These are phyloP conservation scores for Anthoceros angustus DNA, from an alignment of 225 moss, liverwort and hornwort species.

Conservation along the genomic window DNA sequence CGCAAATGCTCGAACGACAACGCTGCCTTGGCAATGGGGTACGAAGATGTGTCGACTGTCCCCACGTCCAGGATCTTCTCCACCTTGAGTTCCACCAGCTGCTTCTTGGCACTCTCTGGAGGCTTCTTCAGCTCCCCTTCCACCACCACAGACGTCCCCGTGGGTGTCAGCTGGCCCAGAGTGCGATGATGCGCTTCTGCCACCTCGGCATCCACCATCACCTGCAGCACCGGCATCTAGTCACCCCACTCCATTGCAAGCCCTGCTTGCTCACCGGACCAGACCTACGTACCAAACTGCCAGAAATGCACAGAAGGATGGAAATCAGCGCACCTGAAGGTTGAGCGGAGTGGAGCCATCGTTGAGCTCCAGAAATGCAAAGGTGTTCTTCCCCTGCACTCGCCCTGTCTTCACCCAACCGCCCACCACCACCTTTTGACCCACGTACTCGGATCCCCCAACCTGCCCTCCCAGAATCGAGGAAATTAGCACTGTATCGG, in stretches of 20 bases:
- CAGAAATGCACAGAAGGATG: not conserved
- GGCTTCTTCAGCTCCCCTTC: conserved; percentile 63
- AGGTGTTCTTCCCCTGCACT: conserved; percentile 40
- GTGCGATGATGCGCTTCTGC: conserved; percentile 41
- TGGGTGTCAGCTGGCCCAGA: conserved; percentile 12
- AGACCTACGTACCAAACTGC: not conserved
- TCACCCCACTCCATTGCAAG: not conserved
- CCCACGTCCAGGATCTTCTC: conserved; percentile 64
- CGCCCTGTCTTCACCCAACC: conserved; percentile 99
- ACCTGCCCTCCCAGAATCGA: conserved; percentile 61
- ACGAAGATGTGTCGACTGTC: conserved; percentile 42
- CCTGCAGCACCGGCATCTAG: conserved; percentile 15
- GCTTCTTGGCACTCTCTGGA: conserved; percentile 55
- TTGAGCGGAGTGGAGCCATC: conserved; percentile 76
- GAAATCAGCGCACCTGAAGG: conserved; percentile 34
- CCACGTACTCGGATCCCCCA: conserved; percentile 57
- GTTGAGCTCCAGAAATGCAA: conserved; percentile 74
- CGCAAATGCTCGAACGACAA: conserved; percentile 63
- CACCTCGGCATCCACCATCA: conserved; percentile 48
- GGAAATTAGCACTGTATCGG: conserved; percentile 52
- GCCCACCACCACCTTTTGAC: conserved; percentile 50
- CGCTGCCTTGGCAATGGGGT: conserved; percentile 67
- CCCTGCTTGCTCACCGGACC: not conserved
- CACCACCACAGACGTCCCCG: conserved; percentile 62
- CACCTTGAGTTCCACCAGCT: conserved; percentile 69